phyloP scores from a whole-genome alignment of 495 filamentous ascomycete species.

The Penicillium paxilli region DNA sequence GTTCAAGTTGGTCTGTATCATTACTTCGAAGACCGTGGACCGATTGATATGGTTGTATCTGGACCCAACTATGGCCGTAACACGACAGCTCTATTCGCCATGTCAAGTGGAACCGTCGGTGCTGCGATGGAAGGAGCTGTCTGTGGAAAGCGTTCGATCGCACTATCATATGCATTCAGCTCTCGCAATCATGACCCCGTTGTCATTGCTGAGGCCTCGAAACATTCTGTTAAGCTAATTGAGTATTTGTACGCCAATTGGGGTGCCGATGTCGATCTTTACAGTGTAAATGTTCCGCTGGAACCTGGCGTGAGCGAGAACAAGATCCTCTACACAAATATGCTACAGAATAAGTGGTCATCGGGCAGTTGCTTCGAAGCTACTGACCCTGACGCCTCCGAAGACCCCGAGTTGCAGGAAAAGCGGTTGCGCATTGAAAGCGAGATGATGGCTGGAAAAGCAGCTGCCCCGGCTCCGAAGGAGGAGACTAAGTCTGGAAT shows the following conservation, averaged over 20 bases:
- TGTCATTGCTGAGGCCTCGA: conserved; percentile 72
- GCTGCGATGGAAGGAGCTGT: conserved; percentile 92
- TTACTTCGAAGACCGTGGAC: conserved; percentile 77
- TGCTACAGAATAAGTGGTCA: conserved; percentile 87
- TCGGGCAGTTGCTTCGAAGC: conserved; percentile 82
- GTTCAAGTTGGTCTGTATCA: conserved; percentile 87
- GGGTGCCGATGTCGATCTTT: conserved; percentile 74
- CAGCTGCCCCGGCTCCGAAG: not conserved
- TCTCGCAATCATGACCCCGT: conserved; percentile 73
- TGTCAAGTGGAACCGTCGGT: conserved; percentile 86
- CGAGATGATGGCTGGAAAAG: conserved; percentile 43
- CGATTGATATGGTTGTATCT: conserved; percentile 81
- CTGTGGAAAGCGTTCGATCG: conserved; percentile 73
- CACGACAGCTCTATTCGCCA: conserved; percentile 86
- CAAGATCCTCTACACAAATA: conserved; percentile 74
- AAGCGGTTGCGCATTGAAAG: conserved; percentile 59
- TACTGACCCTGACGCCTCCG: conserved; percentile 42
- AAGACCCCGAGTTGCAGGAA: conserved; percentile 54
- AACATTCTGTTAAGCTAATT: conserved; percentile 69
- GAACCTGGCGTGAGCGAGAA: conserved; percentile 62
- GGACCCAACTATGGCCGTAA: conserved; percentile 97
- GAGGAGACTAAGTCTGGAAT: conserved; percentile 37
- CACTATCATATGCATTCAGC: conserved; percentile 86
- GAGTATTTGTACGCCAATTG: conserved; percentile 76
- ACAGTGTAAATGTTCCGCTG: conserved; percentile 84